A percentile compares a stretch with the other conserved stretches of the same genome.
phyloP scores from a whole-genome alignment of 768 basidiomycete genomes.

The Termitomyces sp. region DNA sequence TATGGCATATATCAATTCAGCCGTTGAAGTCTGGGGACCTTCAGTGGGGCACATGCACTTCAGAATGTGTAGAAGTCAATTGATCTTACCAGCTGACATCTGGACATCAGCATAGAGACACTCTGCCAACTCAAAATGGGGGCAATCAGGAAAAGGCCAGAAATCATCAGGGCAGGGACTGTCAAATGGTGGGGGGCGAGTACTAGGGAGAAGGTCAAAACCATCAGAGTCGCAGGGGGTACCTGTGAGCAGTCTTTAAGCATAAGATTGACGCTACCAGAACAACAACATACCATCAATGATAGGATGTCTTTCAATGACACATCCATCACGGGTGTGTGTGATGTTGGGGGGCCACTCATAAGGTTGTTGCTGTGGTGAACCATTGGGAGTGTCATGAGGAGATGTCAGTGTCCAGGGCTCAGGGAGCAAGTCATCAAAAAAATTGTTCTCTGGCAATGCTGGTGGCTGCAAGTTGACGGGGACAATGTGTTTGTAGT shows the following conservation, averaged over 20 bases:
- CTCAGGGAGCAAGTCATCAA: no score
- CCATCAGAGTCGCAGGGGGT: slow-evolving; percentile 8
- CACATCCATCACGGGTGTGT: not conserved
- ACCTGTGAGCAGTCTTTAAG: not conserved
- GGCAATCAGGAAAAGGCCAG: not conserved
- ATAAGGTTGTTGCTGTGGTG: no score
- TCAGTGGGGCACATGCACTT: slow-evolving; percentile 2
- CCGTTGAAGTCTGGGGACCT: slow-evolving; percentile 16
- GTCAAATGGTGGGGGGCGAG: not conserved
- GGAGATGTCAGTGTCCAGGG: no score
- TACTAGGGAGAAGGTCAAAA: not conserved
- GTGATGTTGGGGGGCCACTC: not conserved
- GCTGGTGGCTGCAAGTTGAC: no score
- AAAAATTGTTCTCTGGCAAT: no score
- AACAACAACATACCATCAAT: slow-evolving; percentile 1
- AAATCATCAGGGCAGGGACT: slow-evolving; percentile 1
- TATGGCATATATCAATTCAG: no score
- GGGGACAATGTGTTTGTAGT: no score
- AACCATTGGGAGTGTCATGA: no score
- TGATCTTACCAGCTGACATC: slow-evolving; percentile 14
- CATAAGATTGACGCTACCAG: no score
- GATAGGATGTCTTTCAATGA: slow-evolving; percentile 1
- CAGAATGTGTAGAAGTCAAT: slow-evolving; percentile 13
- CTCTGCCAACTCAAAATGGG: slow-evolving; percentile 14
- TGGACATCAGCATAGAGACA: slow-evolving; percentile 14